Evolutionary conservation across 345 rosid species (phyloP), one percentile per base, ranked within the genome.

Genomic region (Carallia pectinifolia): DNA sequence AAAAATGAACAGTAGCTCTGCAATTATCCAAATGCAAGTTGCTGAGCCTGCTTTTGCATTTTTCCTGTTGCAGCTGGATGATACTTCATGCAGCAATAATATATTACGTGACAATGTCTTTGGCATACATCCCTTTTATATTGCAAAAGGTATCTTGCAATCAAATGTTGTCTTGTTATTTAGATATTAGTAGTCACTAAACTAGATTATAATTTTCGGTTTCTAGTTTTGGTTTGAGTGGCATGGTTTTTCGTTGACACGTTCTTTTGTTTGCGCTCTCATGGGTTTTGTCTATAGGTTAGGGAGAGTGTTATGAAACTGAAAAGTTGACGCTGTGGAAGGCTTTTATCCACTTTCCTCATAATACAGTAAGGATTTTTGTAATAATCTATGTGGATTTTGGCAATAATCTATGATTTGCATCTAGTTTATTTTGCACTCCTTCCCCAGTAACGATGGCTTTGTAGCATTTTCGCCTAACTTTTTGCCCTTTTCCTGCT

Each of bases 51-150:
- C 17, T 61, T 36, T 4, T 7, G 34, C 34, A 33, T 33, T 66
- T 71, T 72, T 75, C 48, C 54, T 74, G 62, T 65, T 76, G 65
- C 75, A 90, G 98, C 83, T 82, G 65, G 81, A 77, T 52, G 64
- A 50, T 64, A 55, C 59, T 16, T 75, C 81, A 37, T 62, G 76
- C 71, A 71, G 71, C 64, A 77, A 77, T 75, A 80, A 77, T 74
- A 83, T 79, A 83, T 79, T 76, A 23, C 69, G 69, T 66, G 89
- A 84, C 54, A 73, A 83, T 56, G 47, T 70, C 79, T 94, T 90
- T 71, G 90, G 96, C 67, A 83, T 94, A 23, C 56, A 80, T 71
- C 97, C 97, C 4, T 94, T 94, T 81, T 91, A 79, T 84, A 83
- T 94, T 73, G 81, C 77, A 68, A 87, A 81, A 85, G 97, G 98